phyloP scores from a whole-genome alignment of 192 early-diverging fungal species.

The Coemansia sp. region DNA sequence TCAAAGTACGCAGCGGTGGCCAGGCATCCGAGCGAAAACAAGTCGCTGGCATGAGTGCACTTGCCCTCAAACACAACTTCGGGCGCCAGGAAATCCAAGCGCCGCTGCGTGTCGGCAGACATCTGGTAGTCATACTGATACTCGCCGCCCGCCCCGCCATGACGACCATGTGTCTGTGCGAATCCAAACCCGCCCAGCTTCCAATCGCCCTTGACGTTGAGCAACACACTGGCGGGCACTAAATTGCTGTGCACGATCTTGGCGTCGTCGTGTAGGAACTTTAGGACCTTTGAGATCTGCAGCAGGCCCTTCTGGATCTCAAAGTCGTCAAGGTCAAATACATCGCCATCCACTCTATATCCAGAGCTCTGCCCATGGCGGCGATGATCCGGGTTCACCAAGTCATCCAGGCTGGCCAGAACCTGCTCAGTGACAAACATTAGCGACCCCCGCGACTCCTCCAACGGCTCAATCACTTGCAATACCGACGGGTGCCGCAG shows the following conservation, averaged over 20 bases:
- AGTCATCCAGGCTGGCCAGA: constrained; percentile 63
- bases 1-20: constrained; percentile 70
- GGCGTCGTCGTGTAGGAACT: constrained; percentile 77
- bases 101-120: constrained; percentile 61
- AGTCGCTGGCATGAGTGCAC: constrained; percentile 62
- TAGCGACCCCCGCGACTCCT: constrained; percentile 65
- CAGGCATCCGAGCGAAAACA: constrained; percentile 82
- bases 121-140: constrained; percentile 64
- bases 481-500: constrained; percentile 80
- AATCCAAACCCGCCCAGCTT: constrained; percentile 80
- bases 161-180: constrained; percentile 19
- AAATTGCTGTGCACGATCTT: constrained; percentile 75
- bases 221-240: constrained; percentile 71
- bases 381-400: constrained; percentile 54
- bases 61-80: constrained; percentile 69
- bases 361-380: constrained; percentile 17
- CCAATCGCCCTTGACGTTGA: constrained; percentile 84
- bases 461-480: constrained; percentile 74
- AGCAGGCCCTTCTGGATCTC: constrained; percentile 83
- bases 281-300: constrained; percentile 72
- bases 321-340: constrained; percentile 75
- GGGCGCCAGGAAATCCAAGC: constrained; percentile 69
- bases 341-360: constrained; percentile 43
- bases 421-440: constrained; percentile 83
- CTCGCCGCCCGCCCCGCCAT: constrained; percentile 21